Evolutionary conservation across 306 rosid genomes (phyloP).

Genomic region (Prunus salicina): DNA sequence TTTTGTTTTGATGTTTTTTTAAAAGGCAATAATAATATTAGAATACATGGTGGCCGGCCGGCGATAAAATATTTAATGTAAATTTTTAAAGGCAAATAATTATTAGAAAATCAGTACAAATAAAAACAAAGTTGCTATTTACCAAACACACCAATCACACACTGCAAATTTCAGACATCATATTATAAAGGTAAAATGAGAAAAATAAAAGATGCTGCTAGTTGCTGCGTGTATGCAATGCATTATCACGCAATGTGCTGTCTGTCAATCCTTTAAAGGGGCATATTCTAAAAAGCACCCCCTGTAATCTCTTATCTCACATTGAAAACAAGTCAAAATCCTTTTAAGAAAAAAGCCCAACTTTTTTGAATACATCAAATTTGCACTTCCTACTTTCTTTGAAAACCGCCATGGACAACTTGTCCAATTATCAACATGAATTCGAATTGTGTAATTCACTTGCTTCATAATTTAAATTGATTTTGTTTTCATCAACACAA

Average conservation of each 20-base stretch:
- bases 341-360: background rate
- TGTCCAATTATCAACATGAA: no score
- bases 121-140: constrained; percentile 1
- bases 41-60: background rate
- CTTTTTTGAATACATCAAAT: background rate
- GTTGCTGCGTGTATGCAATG: constrained; percentile 1
- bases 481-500: no score
- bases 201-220: background rate
- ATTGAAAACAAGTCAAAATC: constrained; percentile 4
- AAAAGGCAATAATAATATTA: background rate
- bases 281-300: background rate
- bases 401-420: background rate
- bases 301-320: background rate
- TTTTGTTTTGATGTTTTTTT: background rate
- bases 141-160: constrained; percentile 11
- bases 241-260: constrained; percentile 8
- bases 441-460: background rate
- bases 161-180: background rate
- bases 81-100: background rate
- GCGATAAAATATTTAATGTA: background rate
- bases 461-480: no score
- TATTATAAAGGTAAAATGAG: background rate
- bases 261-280: background rate
- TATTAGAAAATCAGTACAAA: background rate
- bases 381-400: background rate